Percentiles rank a stretch among this genome's conserved stretches.
phyloP scores from a whole-genome alignment of 225 moss, liverwort and hornwort genomes.

The Takakia lepidozioides region DNA sequence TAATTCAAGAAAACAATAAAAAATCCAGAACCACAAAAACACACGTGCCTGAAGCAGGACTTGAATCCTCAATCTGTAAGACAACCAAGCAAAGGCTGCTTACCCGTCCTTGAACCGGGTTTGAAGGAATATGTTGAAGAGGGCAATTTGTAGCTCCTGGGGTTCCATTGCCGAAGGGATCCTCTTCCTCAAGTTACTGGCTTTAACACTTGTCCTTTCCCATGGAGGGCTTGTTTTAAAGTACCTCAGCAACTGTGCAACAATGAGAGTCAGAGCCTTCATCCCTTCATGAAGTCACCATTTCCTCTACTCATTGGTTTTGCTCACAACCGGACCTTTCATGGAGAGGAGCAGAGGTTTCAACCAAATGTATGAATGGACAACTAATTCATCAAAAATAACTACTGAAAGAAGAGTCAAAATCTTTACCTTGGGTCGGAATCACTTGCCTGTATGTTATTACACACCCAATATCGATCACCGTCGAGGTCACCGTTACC shows the following conservation, averaged over 20 bases:
- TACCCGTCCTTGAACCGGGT: conserved; percentile 37
- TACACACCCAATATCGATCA: conserved; percentile 48
- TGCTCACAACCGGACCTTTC: no score
- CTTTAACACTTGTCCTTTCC: conserved; percentile 44
- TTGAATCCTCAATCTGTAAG: no score
- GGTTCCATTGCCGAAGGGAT: conserved; percentile 33
- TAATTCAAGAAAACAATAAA: no score
- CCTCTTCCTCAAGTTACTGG: conserved; percentile 38
- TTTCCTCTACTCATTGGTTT: no score
- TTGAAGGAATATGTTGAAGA: conserved; percentile 47
- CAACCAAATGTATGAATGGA: no score
- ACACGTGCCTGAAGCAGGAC: no score
- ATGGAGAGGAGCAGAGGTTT: no score
- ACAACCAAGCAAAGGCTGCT: no score
- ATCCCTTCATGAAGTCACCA: no score
- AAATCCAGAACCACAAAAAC: no score
- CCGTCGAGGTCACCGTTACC: conserved; percentile 46
- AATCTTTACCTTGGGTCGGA: neutral
- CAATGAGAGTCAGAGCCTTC: no score
- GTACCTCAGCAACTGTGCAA: conserved; percentile 35
- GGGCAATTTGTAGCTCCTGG: conserved; percentile 30
- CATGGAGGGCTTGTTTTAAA: conserved; percentile 44
- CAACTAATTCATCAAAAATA: neutral
- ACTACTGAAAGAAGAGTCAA: neutral
- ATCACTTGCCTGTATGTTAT: conserved; percentile 33